These are phyloP conservation scores for Papiliotrema laurentii DNA, from an alignment of 1,284 basidiomycete species.

Conservation along the genomic window DNA sequence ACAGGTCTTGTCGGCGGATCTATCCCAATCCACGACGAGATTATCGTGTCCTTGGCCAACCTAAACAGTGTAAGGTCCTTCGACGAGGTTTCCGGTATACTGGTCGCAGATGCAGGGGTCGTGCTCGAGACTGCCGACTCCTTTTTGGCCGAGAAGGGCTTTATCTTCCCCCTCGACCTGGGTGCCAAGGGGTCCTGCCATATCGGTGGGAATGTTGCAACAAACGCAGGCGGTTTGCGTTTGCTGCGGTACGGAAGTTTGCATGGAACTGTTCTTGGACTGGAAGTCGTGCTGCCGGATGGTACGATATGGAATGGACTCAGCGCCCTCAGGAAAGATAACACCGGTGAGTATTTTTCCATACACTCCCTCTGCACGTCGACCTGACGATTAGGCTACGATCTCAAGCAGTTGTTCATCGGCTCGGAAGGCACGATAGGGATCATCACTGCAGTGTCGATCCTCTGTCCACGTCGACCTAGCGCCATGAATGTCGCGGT, in stretches of 20 bases:
- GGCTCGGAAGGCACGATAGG: constrained; percentile 96
- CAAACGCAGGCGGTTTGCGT: constrained; percentile 94
- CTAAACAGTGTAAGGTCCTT: constrained; percentile 85
- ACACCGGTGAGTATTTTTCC: constrained; percentile 65
- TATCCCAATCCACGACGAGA: constrained; percentile 82
- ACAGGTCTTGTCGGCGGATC: constrained; percentile 92
- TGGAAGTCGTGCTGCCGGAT: constrained; percentile 94
- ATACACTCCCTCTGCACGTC: not conserved
- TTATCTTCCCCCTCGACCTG: constrained; percentile 96
- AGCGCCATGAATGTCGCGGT: constrained; percentile 57
- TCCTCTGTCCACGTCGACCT: constrained; percentile 85
- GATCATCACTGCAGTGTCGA: constrained; percentile 90
- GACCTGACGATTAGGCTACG: constrained; percentile 63
- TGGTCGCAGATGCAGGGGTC: constrained; percentile 76
- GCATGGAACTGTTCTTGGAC: constrained; percentile 89
- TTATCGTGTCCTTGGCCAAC: constrained; percentile 77
- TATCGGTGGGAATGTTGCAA: constrained; percentile 95
- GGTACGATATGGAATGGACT: constrained; percentile 89
- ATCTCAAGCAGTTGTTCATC: constrained; percentile 97
- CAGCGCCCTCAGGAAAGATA: constrained; percentile 84
- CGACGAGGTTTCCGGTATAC: constrained; percentile 73
- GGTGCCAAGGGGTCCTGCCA: constrained; percentile 99
- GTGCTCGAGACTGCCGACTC: constrained; percentile 88
- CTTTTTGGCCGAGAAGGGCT: constrained; percentile 77
- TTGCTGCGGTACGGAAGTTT: constrained; percentile 91